Base-by-base conservation (phyloP, 306 rosid genomes). In the Trichosanthes cucumerina region DNA sequence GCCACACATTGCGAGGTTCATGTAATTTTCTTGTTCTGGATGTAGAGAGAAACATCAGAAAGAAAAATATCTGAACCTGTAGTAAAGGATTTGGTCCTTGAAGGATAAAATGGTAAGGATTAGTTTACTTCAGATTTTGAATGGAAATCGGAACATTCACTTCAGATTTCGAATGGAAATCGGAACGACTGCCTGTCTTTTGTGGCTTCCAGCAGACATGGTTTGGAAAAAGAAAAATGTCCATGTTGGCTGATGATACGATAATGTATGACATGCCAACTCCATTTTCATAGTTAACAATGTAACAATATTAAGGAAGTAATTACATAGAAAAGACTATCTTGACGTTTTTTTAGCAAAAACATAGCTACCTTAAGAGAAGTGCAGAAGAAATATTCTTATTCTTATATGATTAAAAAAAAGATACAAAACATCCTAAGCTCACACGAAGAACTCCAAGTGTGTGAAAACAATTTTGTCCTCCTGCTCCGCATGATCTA, bases 401-500 rank as follows among this genome's bases (percentile, higher is more conserved):
- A 11, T 68, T 39, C 24, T 9, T 41, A 65, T 24, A 52, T 77
- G 28, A n/a, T 60, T 11, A 14, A 77, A 44, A 12, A 47, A 86
- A 91, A 79, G 97, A 90, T 93, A 93, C 97, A 80, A 79, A 88
- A 76, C 96, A 86, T 84, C 97, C 97, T 81, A 91, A 86, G 77
- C 97, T 93, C 86, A 90, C 91, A 6, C 96, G 96, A 70, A 93
- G 93, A 78, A 93, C 96, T 56, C 98, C 98, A 50, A 81, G 28
- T 10, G 97, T 77, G 58, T 70, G 91, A 78, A 91, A 85, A 80
- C 98, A 93, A 36, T 88, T 93, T 2, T 80, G 81, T 64, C 94
- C 96, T 44, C 78, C 86, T 23, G 49, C 57, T 81, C 97, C 98
- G 82, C 96, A 93, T 80, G 86, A 86, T 85, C 85, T 88, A 53